A percentile compares a stretch with the other conserved stretches of the same genome.
phyloP scores from a whole-genome alignment of 1,284 basidiomycete genomes.

The Heterobasidion annosum region DNA sequence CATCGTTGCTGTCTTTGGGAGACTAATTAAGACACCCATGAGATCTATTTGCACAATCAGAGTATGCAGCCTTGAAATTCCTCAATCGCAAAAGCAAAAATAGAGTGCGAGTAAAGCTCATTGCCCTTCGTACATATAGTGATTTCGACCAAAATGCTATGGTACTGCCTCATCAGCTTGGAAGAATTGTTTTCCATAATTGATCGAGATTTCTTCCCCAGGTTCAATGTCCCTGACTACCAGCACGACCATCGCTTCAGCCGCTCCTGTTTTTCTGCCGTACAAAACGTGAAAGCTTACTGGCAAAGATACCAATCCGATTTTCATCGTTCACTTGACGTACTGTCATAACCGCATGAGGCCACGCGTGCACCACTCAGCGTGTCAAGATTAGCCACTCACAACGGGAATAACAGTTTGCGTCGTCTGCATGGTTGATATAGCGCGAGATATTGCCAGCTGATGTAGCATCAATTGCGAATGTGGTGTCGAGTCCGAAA shows the following conservation, averaged over 20 bases:
- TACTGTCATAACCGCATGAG: constrained; percentile 6
- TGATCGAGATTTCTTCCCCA: constrained; percentile 33
- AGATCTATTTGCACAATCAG: no score
- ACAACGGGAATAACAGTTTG: constrained; percentile 36
- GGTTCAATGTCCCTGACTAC: constrained; percentile 23
- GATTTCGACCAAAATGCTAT: not conserved
- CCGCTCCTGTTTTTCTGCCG: not conserved
- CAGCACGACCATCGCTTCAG: not conserved
- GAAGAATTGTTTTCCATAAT: constrained; percentile 32
- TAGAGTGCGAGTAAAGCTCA: not conserved
- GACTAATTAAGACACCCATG: no score
- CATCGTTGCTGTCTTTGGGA: no score
- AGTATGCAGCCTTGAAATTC: no score
- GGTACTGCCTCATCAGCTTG: not conserved
- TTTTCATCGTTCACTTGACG: constrained; percentile 37
- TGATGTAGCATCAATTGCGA: constrained; percentile 34
- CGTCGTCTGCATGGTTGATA: constrained; percentile 35
- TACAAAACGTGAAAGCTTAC: constrained; percentile 20
- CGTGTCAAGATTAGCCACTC: constrained; percentile 9
- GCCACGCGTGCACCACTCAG: not conserved
- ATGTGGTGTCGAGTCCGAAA: constrained; percentile 24
- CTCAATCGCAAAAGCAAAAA: not conserved
- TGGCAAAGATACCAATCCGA: constrained; percentile 36
- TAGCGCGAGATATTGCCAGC: constrained; percentile 47
- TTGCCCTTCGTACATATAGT: not conserved